Evolutionary conservation across 352 stramenopile species (phyloP).

Genomic region (Globisporangium okanoganense): DNA sequence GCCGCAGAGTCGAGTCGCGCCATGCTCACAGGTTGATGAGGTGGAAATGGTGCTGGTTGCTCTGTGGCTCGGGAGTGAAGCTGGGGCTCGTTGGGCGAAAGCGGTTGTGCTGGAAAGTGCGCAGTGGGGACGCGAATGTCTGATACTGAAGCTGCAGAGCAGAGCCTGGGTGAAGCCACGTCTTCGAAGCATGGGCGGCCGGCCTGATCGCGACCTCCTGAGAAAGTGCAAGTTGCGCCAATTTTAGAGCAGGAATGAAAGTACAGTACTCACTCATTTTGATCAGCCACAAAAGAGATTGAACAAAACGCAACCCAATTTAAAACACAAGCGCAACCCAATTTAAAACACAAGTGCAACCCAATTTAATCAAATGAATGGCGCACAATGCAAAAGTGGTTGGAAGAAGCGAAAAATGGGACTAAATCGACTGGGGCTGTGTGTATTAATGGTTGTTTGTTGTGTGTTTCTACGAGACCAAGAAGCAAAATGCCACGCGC

Average conservation of each 20-base stretch:
- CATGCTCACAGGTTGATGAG: neutral
- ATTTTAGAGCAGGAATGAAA: neutral
- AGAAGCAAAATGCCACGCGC: constrained; percentile 1
- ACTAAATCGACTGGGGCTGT: constrained; percentile 14
- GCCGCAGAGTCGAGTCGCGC: constrained; percentile 2
- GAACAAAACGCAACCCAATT: neutral
- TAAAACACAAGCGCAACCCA: no score
- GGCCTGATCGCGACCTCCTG: neutral
- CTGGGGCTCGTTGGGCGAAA: neutral
- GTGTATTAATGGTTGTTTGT: constrained; percentile 12
- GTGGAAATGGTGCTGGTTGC: neutral
- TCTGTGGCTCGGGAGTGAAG: neutral
- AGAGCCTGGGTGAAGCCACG: neutral
- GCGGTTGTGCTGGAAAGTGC: constrained; percentile 5
- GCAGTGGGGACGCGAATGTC: neutral
- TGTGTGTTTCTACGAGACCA: constrained; percentile 2
- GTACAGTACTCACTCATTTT: neutral
- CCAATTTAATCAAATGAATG: neutral
- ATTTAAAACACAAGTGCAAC: no score
- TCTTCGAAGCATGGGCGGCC: constrained; percentile 1
- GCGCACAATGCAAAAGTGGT: neutral
- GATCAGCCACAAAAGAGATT: neutral
- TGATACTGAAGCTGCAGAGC: no score
- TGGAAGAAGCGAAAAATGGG: neutral
- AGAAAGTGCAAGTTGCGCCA: constrained; percentile 3